These are phyloP conservation scores for Naganishia randhawae DNA, from an alignment of 768 basidiomycete genomes.

Conservation along the genomic window DNA sequence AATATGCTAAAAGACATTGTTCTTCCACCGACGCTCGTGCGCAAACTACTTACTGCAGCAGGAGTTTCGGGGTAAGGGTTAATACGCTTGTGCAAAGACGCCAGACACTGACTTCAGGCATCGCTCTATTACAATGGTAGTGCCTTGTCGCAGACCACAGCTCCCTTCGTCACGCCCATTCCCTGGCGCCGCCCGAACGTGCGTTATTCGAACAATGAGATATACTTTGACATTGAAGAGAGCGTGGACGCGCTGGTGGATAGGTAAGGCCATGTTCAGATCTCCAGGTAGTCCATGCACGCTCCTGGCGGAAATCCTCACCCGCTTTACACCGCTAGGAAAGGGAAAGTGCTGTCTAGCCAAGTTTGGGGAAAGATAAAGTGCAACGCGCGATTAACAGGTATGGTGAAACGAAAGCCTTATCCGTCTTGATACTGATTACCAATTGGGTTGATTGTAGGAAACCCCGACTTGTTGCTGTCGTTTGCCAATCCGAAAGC, in stretches of 20 bases:
- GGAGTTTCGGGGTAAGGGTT: constrained; percentile 55
- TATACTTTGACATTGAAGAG: constrained; percentile 87
- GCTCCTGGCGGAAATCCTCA: background rate
- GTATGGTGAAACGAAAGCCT: constrained; percentile 52
- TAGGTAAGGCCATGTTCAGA: constrained; percentile 56
- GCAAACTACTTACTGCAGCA: constrained; percentile 61
- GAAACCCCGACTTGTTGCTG: constrained; percentile 81
- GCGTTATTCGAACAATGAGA: constrained; percentile 80
- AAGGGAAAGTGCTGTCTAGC: constrained; percentile 64
- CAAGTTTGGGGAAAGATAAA: constrained; percentile 74
- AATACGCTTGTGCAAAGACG: background rate
- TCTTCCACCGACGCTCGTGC: constrained; percentile 78
- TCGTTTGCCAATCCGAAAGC: constrained; percentile 71
- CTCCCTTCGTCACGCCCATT: constrained; percentile 78
- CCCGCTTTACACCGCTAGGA: constrained; percentile 55
- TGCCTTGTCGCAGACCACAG: constrained; percentile 46
- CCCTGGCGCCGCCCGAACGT: constrained; percentile 87
- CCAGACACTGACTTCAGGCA: background rate
- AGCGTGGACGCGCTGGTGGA: constrained; percentile 73
- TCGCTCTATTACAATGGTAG: constrained; percentile 30
- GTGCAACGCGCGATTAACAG: constrained; percentile 71
- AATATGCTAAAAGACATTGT: constrained; percentile 91
- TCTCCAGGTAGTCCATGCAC: constrained; percentile 31
- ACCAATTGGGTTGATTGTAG: constrained; percentile 51
- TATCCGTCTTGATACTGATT: too few species aligned